Evolutionary conservation across 176 grass and related monocot species (phyloP), one percentile per base, ranked within the genome.

Genomic region (Cenchrus americanus): DNA sequence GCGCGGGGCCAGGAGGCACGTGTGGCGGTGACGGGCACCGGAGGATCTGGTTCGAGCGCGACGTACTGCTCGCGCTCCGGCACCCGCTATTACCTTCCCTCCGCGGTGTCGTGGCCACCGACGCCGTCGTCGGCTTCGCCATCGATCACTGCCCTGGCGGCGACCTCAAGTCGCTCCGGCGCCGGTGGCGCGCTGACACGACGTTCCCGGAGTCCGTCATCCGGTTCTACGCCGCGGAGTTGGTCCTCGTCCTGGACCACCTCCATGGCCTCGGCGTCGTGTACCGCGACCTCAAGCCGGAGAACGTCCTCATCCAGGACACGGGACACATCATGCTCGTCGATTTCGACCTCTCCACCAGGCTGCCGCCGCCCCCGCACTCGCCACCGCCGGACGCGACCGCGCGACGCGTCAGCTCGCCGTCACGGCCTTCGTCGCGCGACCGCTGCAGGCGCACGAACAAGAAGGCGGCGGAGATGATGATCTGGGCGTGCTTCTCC

Each of bases 261-360:
- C 89, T 97, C 82, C 94, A 93, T 70, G 83, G 91, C 57, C 55
- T 92, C 43, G 89, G 94, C 57, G 72, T 95, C 75, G 93, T 89
- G 48, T 90, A 95, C 76, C 86, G 90, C 21, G 90, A 95, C 83
- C 87, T 96, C 54, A 96, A 96, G 77, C 90, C 90, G 1, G 88
- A 96, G 81, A 96, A 96, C 77, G 48, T 96, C 51, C 61, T 93
- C 75, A 92, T 97, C 67, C 91, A 93, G 79, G 85, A 81, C 11
- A 75, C 81, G 2, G 89, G 91, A 18, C 94, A 97, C 75, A 77
- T 97, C 30, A 97, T 94, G 94, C 89, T 97, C 43, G 82, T 97
- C 30, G 94, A 97, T 83, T 97, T 97, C 69, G 94, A 97, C 80
- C 91, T 97, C 87, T 93, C 94, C 62, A 92, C 91, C 52, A 79